Conservation (phyloP, 2,329 filamentous ascomycete genomes). For the Curvularia lunata region DNA sequence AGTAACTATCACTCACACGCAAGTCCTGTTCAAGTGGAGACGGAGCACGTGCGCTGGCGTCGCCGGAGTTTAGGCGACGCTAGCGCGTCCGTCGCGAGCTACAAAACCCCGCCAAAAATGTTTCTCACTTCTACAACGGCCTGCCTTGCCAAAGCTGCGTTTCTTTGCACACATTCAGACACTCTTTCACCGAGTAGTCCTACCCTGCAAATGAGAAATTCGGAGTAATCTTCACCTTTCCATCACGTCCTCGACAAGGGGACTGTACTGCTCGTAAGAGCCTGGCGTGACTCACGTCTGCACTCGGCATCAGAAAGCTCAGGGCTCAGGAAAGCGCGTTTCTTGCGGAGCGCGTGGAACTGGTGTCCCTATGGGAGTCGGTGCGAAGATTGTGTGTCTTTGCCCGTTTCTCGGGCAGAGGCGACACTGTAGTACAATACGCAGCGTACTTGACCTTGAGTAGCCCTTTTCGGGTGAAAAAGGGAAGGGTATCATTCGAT, state of each 20-base stretch:
- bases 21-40: background rate
- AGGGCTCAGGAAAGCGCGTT: slow-evolving; percentile 59
- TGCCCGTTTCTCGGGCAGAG: slow-evolving; percentile 28
- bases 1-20: background rate
- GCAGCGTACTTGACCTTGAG: slow-evolving; percentile 70
- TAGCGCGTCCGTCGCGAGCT: slow-evolving; percentile 34
- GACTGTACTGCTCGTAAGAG: slow-evolving; percentile 78
- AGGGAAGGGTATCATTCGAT: slow-evolving; percentile 75
- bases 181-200: slow-evolving; percentile 39
- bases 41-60: slow-evolving; percentile 8
- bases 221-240: slow-evolving; percentile 87
- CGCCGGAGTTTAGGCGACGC: slow-evolving; percentile 17
- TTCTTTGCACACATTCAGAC: slow-evolving; percentile 88
- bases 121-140: slow-evolving; percentile 65
- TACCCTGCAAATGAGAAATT: slow-evolving; percentile 91
- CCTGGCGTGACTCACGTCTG: slow-evolving; percentile 83
- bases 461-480: slow-evolving; percentile 44
- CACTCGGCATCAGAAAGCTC: slow-evolving; percentile 89
- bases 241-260: slow-evolving; percentile 49
- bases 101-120: slow-evolving; percentile 47
- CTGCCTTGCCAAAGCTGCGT: slow-evolving; percentile 91
- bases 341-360: slow-evolving; percentile 29
- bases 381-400: slow-evolving; percentile 91
- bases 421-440: slow-evolving; percentile 95
- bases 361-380: slow-evolving; percentile 79